phyloP scores from a whole-genome alignment of 768 basidiomycete species.

The Kwoniella botswanensis region DNA sequence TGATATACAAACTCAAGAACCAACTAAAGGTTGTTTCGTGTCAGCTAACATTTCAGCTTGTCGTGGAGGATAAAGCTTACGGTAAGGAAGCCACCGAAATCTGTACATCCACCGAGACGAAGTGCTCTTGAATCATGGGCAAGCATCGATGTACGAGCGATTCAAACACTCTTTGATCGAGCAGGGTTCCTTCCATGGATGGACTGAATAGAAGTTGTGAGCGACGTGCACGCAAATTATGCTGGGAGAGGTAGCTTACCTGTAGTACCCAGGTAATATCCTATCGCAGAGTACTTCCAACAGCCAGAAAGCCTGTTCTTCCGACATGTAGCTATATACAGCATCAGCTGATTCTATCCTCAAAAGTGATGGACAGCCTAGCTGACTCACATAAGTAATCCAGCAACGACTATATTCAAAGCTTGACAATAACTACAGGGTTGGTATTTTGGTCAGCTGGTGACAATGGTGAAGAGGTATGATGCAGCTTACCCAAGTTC shows the following conservation, averaged over 20 bases:
- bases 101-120: slow-evolving; percentile 87
- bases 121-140: slow-evolving; percentile 93
- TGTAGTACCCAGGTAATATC: slow-evolving; percentile 95
- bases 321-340: slow-evolving; percentile 85
- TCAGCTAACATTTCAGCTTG: slow-evolving; percentile 10
- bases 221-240: neutral
- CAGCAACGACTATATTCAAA: slow-evolving; percentile 94
- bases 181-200: slow-evolving; percentile 96
- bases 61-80: slow-evolving; percentile 28
- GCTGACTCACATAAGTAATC: slow-evolving; percentile 54
- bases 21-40: slow-evolving; percentile 60
- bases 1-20: slow-evolving; percentile 91
- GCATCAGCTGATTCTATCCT: neutral
- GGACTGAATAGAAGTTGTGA: slow-evolving; percentile 64
- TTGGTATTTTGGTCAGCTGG: neutral
- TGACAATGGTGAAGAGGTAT: neutral
- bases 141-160: slow-evolving; percentile 85
- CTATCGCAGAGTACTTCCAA: slow-evolving; percentile 93
- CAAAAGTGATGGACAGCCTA: neutral
- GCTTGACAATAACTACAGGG: slow-evolving; percentile 91
- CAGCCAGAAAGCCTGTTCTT: slow-evolving; percentile 98
- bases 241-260: slow-evolving; percentile 63
- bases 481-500: slow-evolving; percentile 50
- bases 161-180: slow-evolving; percentile 99
- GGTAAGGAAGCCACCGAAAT: slow-evolving; percentile 94